Percentiles rank a stretch among this genome's conserved stretches.
Evolutionary conservation across 495 filamentous ascomycete genomes (phyloP).

Genomic region (Xylaria telfairii): DNA sequence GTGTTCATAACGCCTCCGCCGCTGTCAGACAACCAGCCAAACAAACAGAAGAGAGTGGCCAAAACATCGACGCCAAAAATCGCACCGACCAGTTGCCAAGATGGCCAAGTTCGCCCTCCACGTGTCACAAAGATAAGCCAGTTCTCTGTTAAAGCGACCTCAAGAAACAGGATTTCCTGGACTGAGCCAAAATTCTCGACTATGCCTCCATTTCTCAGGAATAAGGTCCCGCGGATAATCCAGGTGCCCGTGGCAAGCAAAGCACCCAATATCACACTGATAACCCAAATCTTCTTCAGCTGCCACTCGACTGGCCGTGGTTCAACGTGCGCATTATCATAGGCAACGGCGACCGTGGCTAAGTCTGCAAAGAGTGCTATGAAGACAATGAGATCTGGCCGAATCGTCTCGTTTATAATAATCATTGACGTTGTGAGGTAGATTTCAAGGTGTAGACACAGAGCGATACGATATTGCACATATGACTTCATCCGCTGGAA

Average conservation of each 20-base stretch:
- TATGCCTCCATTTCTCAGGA: slow-evolving; percentile 72
- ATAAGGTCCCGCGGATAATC: slow-evolving; percentile 81
- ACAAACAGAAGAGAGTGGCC: slow-evolving; percentile 80
- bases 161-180: slow-evolving; percentile 82
- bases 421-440: slow-evolving; percentile 91
- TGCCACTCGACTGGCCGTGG: slow-evolving; percentile 92
- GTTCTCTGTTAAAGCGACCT: slow-evolving; percentile 92
- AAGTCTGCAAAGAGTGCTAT: slow-evolving; percentile 94
- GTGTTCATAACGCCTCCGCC: slow-evolving; percentile 33
- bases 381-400: slow-evolving; percentile 86
- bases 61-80: slow-evolving; percentile 80
- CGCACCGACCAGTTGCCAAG: slow-evolving; percentile 77
- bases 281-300: slow-evolving; percentile 87
- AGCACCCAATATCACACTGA: slow-evolving; percentile 79
- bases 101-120: slow-evolving; percentile 80
- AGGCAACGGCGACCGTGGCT: slow-evolving; percentile 88
- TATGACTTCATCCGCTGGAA: slow-evolving; percentile 98
- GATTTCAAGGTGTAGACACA: slow-evolving; percentile 89
- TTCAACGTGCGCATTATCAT: slow-evolving; percentile 89
- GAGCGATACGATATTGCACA: slow-evolving; percentile 93
- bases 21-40: slow-evolving; percentile 73
- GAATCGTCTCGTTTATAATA: slow-evolving; percentile 79
- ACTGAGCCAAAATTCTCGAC: slow-evolving; percentile 82
- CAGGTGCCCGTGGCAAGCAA: slow-evolving; percentile 82
- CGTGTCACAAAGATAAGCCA: slow-evolving; percentile 97